These are phyloP conservation scores for Colletotrichum lindemuthianum DNA, from an alignment of 2,329 filamentous ascomycete species.

Conservation along the genomic window DNA sequence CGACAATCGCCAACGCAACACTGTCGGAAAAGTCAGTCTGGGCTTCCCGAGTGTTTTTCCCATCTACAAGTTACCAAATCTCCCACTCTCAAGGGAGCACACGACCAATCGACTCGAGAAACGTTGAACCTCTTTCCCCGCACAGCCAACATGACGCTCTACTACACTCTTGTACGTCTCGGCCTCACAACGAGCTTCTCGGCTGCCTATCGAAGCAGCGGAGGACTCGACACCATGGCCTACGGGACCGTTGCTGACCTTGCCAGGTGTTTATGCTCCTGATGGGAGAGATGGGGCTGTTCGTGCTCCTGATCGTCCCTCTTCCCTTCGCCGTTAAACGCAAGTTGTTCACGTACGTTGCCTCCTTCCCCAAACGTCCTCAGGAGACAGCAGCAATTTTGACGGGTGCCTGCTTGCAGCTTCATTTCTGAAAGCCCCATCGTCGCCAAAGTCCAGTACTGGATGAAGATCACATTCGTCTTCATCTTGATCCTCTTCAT, in stretches of 20 bases:
- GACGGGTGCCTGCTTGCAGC: slow-evolving; percentile 51
- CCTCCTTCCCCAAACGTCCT: neutral
- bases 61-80: neutral
- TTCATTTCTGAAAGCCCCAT: slow-evolving; percentile 92
- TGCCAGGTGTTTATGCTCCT: slow-evolving; percentile 82
- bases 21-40: slow-evolving; percentile 34
- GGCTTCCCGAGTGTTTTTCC: slow-evolving; percentile 28
- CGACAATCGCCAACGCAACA: slow-evolving; percentile 9
- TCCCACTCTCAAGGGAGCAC: slow-evolving; percentile 13
- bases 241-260: slow-evolving; percentile 18
- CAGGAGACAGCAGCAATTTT: neutral
- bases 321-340: slow-evolving; percentile 88
- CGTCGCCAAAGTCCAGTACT: slow-evolving; percentile 95
- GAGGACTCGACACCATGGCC: slow-evolving; percentile 12
- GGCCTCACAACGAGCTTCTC: neutral
- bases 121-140: slow-evolving; percentile 28
- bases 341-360: slow-evolving; percentile 78
- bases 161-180: slow-evolving; percentile 62
- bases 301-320: slow-evolving; percentile 83
- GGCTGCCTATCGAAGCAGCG: neutral
- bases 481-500: slow-evolving; percentile 99
- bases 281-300: slow-evolving; percentile 84
- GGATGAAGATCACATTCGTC: slow-evolving; percentile 98
- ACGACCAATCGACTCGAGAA: slow-evolving; percentile 10
- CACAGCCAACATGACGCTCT: slow-evolving; percentile 63